Percentiles rank a stretch among this genome's conserved stretches.
These are phyloP conservation scores for Sporisorium iseilematis-ciliati DNA, from an alignment of 1,284 basidiomycete genomes.

Conservation along the genomic window DNA sequence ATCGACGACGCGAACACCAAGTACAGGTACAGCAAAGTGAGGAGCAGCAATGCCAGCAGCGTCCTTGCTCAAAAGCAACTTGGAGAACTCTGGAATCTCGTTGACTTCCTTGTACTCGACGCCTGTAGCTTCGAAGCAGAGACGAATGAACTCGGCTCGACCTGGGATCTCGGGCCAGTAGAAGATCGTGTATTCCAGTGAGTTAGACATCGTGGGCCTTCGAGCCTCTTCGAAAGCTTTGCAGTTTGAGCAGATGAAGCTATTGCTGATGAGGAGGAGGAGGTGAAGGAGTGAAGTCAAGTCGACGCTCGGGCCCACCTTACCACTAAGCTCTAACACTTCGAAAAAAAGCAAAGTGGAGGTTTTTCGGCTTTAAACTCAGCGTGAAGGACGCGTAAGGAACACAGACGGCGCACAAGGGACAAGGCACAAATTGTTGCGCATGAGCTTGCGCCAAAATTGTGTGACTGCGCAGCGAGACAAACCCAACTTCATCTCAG, in stretches of 20 bases:
- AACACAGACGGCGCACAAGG: background rate
- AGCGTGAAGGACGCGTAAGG: constrained; percentile 17
- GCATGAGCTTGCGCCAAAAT: background rate
- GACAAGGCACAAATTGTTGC: background rate
- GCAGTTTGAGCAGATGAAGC: background rate
- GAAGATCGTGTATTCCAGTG: constrained; percentile 40
- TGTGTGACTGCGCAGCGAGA: constrained; percentile 1
- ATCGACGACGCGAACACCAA: constrained; percentile 34
- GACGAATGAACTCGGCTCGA: constrained; percentile 73
- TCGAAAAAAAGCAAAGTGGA: constrained; percentile 6
- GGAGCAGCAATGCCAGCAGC: constrained; percentile 20
- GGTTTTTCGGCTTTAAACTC: constrained; percentile 15
- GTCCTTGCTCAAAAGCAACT: constrained; percentile 28
- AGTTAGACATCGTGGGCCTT: constrained; percentile 13
- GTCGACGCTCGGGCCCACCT: background rate
- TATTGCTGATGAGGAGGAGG: background rate
- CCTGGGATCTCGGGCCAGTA: constrained; percentile 71
- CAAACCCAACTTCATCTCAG: background rate
- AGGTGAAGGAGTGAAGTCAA: background rate
- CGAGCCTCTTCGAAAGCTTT: too few species aligned
- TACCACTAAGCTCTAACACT: background rate
- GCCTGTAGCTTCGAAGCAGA: constrained; percentile 72
- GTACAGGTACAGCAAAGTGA: constrained; percentile 70
- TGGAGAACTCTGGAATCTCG: constrained; percentile 33
- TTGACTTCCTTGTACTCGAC: constrained; percentile 70